A percentile compares a stretch with the other conserved stretches of the same genome.
These are phyloP conservation scores for Botrytis hyacinthi DNA, from an alignment of 2,329 filamentous ascomycete genomes.

Conservation along the genomic window DNA sequence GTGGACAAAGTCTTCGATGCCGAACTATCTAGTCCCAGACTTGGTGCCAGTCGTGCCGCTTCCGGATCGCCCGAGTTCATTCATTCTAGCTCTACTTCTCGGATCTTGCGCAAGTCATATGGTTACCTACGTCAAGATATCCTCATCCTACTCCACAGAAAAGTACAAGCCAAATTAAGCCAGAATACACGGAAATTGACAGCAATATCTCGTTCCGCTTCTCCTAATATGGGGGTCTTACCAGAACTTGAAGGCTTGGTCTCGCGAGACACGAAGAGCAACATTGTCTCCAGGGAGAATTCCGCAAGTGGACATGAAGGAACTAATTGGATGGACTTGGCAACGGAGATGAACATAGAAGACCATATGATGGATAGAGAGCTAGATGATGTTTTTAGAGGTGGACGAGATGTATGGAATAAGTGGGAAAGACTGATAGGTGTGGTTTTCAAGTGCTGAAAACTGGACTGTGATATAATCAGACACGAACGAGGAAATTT, in stretches of 20 bases:
- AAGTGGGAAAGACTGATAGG: background rate
- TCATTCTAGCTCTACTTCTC: background rate
- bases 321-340: background rate
- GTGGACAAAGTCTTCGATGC: background rate
- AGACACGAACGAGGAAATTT: no score
- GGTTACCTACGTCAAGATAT: background rate
- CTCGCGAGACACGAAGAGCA: background rate
- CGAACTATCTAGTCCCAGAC: background rate
- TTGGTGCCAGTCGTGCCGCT: background rate
- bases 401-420: background rate
- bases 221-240: background rate
- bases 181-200: no score
- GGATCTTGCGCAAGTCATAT: background rate
- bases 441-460: conserved; percentile 2
- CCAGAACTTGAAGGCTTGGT: background rate
- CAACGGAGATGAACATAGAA: background rate
- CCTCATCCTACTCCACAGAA: background rate
- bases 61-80: background rate
- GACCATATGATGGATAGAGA: background rate
- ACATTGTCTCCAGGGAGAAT: background rate
- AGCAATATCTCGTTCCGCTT: no score
- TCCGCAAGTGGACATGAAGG: background rate
- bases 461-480: background rate
- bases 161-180: background rate
- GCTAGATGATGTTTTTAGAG: background rate